Base-by-base conservation (phyloP, 202 grass and related monocot species). In the Carex arenaria region DNA sequence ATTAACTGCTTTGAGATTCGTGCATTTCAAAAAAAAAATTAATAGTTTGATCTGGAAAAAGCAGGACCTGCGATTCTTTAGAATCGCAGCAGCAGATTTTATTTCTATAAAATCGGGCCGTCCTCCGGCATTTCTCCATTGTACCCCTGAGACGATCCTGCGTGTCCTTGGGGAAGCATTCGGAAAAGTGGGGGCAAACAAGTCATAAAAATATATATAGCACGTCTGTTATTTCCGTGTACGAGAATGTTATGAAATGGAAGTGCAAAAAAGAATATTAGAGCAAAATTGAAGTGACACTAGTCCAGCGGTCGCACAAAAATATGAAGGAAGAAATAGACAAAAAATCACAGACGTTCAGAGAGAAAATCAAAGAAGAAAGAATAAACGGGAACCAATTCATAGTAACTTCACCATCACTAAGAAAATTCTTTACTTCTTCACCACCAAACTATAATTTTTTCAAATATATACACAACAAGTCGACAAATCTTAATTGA, bases 381-480 rank as follows among this genome's bases (percentile, higher is more conserved):
- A 7, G 61, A 67, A 67, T 65, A 32, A 82, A 68, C 13, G 20
- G 55, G 63, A 82, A 43, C 63, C 32, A 38, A 63, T 82, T 55
- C 15, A 68, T 19, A 64, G 18, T 82, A 26, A 68, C 63, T 52
- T 26, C 63, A 56, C 14, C 64, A 69, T 54, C 43, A 51, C 61
- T 64, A 34, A 63, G n/a, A 81, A 81, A 13, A 18, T 81, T 81
- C 38, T 64, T 81, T 81, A 65, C 78, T 65, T 81, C 60, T 81
- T 81, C 23, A 81, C 34, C 22, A 69, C 61, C 49, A 38, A 67
- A 68, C 80, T 53, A 26, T 26, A 56, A 68, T 13, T 68, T 68
- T 82, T 54, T 55, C 57, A 38, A 82, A 82, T 82, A 82, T 82
- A 82, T 82, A 82, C 43, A 82, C 80, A 82, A 49, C 57, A 82